A percentile compares a stretch with the other conserved stretches of the same genome.
Evolutionary conservation across 1,284 basidiomycete species (phyloP).

Genomic region (Leccinum glutinopallens): DNA sequence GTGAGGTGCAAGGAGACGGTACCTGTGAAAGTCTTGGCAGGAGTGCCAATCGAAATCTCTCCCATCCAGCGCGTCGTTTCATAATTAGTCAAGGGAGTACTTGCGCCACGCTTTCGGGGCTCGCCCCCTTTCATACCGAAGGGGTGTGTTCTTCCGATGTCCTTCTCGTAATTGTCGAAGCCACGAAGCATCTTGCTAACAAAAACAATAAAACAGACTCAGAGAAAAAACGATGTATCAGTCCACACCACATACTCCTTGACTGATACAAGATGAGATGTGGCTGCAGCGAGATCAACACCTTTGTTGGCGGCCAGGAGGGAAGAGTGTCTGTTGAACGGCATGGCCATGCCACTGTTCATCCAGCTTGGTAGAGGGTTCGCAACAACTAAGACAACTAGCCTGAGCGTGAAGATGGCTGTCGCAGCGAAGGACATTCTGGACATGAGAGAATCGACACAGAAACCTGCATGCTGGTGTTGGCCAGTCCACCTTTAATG

Average conservation of each 20-base stretch:
- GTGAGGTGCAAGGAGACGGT: background rate
- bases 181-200: background rate
- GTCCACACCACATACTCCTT: background rate
- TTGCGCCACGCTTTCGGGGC: background rate
- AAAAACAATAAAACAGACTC: background rate
- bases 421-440: background rate
- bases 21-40: background rate
- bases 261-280: background rate
- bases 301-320: background rate
- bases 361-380: background rate
- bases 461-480: background rate
- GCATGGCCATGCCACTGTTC: background rate
- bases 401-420: background rate
- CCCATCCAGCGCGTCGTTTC: background rate
- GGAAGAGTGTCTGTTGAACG: background rate
- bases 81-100: background rate
- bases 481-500: background rate
- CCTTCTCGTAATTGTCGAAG: too few relatives aligned
- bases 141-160: background rate
- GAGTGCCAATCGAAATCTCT: background rate
- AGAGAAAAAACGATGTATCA: background rate
- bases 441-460: background rate
- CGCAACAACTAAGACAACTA: background rate
- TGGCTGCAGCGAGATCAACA: background rate
- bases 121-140: background rate